Percentiles rank a stretch among this genome's conserved stretches.
Conservation (phyloP, 2,329 filamentous ascomycete genomes). For the Davidsoniella virescens region DNA sequence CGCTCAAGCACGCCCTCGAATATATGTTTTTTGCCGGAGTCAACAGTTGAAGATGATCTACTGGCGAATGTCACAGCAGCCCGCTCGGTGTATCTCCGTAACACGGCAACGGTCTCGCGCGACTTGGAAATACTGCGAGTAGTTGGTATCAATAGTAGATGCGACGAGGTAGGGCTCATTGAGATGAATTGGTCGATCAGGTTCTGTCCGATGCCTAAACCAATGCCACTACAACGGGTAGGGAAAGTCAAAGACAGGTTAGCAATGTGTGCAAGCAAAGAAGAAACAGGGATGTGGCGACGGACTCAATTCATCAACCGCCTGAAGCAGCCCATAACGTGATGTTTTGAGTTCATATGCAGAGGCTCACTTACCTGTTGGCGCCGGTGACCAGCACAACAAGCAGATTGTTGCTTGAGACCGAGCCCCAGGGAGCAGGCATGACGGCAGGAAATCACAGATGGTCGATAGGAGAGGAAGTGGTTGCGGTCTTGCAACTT, state of each 20-base stretch:
- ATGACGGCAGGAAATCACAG: no score
- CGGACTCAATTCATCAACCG: neutral
- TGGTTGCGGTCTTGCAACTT: no score
- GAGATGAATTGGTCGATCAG: conserved; percentile 80
- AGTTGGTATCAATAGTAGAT: conserved; percentile 67
- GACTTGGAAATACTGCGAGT: conserved; percentile 65
- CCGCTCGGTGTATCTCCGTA: conserved; percentile 45
- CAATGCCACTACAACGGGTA: conserved; percentile 53
- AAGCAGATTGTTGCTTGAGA: conserved; percentile 7
- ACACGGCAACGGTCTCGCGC: conserved; percentile 47
- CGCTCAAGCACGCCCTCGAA: conserved; percentile 27
- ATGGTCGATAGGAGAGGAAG: no score
- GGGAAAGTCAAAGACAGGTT: neutral
- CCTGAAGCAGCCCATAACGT: no score
- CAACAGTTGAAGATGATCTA: conserved; percentile 36
- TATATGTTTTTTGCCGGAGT: conserved; percentile 35
- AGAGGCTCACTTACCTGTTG: conserved; percentile 5
- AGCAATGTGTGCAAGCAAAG: neutral
- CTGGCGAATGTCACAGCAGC: conserved; percentile 28
- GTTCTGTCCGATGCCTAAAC: conserved; percentile 66
- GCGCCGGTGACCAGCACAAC: conserved; percentile 11
- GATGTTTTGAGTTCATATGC: no score
- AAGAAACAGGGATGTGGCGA: neutral
- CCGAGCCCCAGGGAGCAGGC: conserved; percentile 8
- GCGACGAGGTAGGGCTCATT: conserved; percentile 46